Evolutionary conservation across 2,329 filamentous ascomycete genomes (phyloP).

Genomic region (Botrytis medusae): DNA sequence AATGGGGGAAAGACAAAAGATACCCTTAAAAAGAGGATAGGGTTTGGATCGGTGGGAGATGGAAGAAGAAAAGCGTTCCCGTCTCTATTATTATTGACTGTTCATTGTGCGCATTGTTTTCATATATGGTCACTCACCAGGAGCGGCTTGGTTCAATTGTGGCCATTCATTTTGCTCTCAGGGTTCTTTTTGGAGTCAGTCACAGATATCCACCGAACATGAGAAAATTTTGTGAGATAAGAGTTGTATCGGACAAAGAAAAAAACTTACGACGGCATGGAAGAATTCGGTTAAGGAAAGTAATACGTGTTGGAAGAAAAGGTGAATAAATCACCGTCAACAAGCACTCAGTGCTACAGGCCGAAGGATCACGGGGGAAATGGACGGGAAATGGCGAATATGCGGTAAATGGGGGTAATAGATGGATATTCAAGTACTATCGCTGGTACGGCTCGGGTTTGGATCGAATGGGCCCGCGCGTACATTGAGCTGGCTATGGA

Average conservation of each 20-base stretch:
- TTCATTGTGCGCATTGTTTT: background rate
- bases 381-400: background rate
- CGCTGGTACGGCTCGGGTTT: background rate
- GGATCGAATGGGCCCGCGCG: background rate
- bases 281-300: background rate
- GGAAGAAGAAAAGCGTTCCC: background rate
- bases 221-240: background rate
- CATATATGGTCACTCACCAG: background rate
- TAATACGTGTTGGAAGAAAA: background rate
- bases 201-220: background rate
- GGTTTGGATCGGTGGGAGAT: background rate
- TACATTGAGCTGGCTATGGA: background rate
- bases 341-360: background rate
- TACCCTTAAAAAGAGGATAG: background rate
- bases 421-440: constrained; percentile 3
- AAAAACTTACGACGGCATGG: background rate
- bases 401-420: background rate
- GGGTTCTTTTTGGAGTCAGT: background rate
- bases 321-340: background rate
- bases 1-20: constrained; percentile 15
- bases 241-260: background rate
- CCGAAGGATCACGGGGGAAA: background rate
- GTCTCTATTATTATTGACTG: background rate
- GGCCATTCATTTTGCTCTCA: background rate
- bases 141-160: background rate